phyloP scores from a whole-genome alignment of 2,329 filamentous ascomycete species.

The Chaetoscypha palmicola region DNA sequence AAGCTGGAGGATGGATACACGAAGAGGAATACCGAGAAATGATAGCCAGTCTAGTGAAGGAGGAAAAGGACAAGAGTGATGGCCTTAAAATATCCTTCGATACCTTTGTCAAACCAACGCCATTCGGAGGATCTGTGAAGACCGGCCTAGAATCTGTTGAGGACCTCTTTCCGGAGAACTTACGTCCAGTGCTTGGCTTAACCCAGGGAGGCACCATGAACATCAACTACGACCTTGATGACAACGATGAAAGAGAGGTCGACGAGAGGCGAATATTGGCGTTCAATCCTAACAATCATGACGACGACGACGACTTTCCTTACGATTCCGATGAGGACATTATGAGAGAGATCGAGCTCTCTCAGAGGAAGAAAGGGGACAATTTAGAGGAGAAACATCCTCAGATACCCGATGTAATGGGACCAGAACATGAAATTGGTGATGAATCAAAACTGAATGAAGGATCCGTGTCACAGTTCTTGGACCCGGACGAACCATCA shows the following conservation, averaged over 20 bases:
- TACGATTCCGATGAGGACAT: slow-evolving; percentile 50
- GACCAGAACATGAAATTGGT: slow-evolving; percentile 10
- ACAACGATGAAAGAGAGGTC: slow-evolving; percentile 38
- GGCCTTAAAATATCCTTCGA: slow-evolving; percentile 50
- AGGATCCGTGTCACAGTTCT: too few relatives aligned
- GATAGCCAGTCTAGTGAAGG: slow-evolving; percentile 53
- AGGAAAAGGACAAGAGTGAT: slow-evolving; percentile 50
- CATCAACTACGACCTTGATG: slow-evolving; percentile 11
- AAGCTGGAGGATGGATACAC: slow-evolving; percentile 82
- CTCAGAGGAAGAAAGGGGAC: slow-evolving; percentile 22
- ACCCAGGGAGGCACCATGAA: slow-evolving; percentile 5
- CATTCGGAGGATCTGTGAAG: slow-evolving; percentile 55
- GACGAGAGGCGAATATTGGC: slow-evolving; percentile 54
- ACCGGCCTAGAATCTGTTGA: slow-evolving; percentile 79
- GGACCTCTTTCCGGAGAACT: slow-evolving; percentile 70
- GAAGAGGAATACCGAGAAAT: slow-evolving; percentile 73
- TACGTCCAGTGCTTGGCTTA: slow-evolving; percentile 42
- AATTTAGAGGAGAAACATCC: slow-evolving; percentile 15
- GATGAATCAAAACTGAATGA: slow-evolving; percentile 7
- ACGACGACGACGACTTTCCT: slow-evolving; percentile 41
- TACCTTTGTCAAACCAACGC: slow-evolving; percentile 50
- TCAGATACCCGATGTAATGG: slow-evolving; percentile 4
- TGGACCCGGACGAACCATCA: too few relatives aligned
- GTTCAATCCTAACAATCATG: slow-evolving; percentile 29
- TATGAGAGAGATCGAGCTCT: slow-evolving; percentile 29